Conservation (phyloP, 2,329 filamentous ascomycete species). For the Clonostachys rosea region DNA sequence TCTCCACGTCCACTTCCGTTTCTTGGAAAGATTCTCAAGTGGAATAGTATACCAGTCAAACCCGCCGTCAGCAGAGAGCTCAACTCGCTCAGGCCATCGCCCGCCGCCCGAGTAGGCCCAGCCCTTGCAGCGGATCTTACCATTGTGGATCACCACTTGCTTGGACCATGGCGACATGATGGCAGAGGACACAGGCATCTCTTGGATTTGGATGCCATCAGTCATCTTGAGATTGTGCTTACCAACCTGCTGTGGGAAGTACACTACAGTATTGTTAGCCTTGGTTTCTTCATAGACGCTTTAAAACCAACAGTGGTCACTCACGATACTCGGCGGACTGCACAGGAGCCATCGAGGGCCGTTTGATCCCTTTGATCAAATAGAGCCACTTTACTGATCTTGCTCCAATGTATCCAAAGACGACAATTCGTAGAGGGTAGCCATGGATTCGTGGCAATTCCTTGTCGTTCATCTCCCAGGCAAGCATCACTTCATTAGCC, state of each 20-base stretch:
- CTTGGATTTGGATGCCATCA: slow-evolving; percentile 63
- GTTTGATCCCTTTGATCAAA: slow-evolving; percentile 53
- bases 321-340: slow-evolving; percentile 56
- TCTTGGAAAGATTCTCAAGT: slow-evolving; percentile 52
- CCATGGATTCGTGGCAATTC: slow-evolving; percentile 62
- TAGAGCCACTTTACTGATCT: slow-evolving; percentile 61
- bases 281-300: too few relatives aligned
- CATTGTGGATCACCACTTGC: slow-evolving; percentile 56
- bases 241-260: slow-evolving; percentile 64
- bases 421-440: slow-evolving; percentile 56
- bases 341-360: slow-evolving; percentile 53
- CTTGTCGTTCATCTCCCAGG: slow-evolving; percentile 69
- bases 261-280: slow-evolving; percentile 15
- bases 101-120: slow-evolving; percentile 57
- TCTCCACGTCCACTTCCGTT: slow-evolving; percentile 61
- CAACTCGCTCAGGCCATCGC: slow-evolving; percentile 57
- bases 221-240: slow-evolving; percentile 59
- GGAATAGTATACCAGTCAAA: slow-evolving; percentile 62
- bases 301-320: slow-evolving; percentile 14
- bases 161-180: slow-evolving; percentile 61
- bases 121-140: slow-evolving; percentile 49
- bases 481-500: slow-evolving; percentile 60
- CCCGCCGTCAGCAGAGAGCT: slow-evolving; percentile 59
- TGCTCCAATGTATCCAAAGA: slow-evolving; percentile 64
- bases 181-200: slow-evolving; percentile 65